Evolutionary conservation across 805 yeast species (phyloP).

Genomic region (Kuraishia piskuri): DNA sequence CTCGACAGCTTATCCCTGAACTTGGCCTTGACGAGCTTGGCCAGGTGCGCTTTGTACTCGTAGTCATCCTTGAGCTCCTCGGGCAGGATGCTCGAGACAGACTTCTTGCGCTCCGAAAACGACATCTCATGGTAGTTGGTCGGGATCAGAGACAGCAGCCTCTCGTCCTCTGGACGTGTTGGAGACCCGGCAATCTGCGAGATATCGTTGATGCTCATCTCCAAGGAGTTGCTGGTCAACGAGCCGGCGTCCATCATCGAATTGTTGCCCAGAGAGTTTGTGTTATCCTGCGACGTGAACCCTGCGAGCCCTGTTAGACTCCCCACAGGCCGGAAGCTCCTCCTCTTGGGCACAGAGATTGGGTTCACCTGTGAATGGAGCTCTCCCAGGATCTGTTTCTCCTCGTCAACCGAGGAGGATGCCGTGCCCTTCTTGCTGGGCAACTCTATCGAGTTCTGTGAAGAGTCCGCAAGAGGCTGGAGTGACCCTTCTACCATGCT

Average conservation of each 20-base stretch:
- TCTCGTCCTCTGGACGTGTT: conserved; percentile 29
- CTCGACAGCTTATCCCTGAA: background rate
- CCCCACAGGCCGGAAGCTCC: background rate
- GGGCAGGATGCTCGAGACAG: conserved; percentile 19
- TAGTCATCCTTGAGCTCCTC: conserved; percentile 15
- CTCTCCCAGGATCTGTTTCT: conserved; percentile 8
- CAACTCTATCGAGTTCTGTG: too few species aligned
- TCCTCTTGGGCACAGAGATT: conserved; percentile 9
- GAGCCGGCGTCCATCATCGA: too few species aligned
- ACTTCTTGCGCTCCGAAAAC: conserved; percentile 39
- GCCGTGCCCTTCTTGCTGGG: too few species aligned
- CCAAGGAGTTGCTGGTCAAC: too few species aligned
- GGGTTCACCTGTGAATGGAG: conserved; percentile 21
- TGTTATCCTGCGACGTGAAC: background rate
- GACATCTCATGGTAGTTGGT: conserved; percentile 40
- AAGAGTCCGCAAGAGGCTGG: too few species aligned
- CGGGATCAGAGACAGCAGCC: conserved; percentile 35
- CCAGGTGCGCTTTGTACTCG: conserved; percentile 22
- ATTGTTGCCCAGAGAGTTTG: background rate
- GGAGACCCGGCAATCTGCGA: conserved; percentile 11
- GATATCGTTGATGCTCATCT: background rate
- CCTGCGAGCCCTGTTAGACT: background rate
- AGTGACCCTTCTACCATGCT: too few species aligned
- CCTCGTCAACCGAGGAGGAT: conserved; percentile 2
- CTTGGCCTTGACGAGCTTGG: conserved; percentile 17